Base-by-base conservation (phyloP, 306 rosid species). In the Citrullus mucosospermus region DNA sequence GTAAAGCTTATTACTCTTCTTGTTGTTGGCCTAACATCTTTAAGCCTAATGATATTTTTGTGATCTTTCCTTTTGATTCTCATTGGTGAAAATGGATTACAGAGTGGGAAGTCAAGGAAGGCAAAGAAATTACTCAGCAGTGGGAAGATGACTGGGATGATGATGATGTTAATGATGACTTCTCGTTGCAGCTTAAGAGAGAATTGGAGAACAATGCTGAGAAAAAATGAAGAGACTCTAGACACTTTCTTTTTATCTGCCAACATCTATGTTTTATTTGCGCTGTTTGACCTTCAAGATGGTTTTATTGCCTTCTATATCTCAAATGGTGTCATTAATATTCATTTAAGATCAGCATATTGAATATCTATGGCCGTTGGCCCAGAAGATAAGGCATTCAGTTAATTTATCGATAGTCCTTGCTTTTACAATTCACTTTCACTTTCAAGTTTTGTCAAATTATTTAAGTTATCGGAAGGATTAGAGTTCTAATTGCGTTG, bases 61-160 rank as follows among this genome's bases (percentile, higher is more conserved):
- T 70, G 14, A 44, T 16, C 38, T 7, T 44, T 46, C 57, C 39
- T 46, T 70, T 20, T 70, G 55, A 17, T 46, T 46, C 58, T 70
- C 58, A 13, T 20, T 13, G 76, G 7, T 14, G 6, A 46, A 16
- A 43, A 70, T 46, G 2, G 5, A n/a, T 74, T 74, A 10, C 87
- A 91, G 97, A 88, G 57, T 88, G 92, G 98, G 96, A 89, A 41
- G 91, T 83, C 69, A 84, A 83, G 76, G 97, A 88, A 82, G 94
- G 91, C 25, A 88, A 88, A 56, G 97, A 93, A 69, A 87, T 84
- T 79, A 74, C 84, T 11, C 98, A 90, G 70, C 97, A 93, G 78
- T 93, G 98, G 98, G 98, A 93, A 81, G 97, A 91, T 77, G 98
- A 93, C 59, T 93, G 98, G 98, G 98, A 93, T 71, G 97, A 91